Evolutionary conservation across 257 asterid genomes (phyloP).

Genomic region (Solanum sejunctum): DNA sequence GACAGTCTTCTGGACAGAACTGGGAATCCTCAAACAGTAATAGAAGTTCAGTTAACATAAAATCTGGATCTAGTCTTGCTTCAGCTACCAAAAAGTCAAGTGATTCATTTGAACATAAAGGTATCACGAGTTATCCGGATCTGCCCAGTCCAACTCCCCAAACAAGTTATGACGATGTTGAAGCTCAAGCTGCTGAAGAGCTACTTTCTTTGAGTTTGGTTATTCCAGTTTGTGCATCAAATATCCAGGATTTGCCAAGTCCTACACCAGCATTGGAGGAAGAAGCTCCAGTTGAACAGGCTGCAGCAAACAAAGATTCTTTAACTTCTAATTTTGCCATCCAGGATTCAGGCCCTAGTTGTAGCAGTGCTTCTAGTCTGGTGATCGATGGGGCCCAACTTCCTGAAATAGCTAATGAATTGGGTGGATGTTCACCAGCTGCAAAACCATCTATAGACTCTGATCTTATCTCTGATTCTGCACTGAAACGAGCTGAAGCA

Average conservation of each 20-base stretch:
- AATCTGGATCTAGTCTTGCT: neutral
- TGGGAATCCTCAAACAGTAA: neutral
- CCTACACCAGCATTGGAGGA: neutral
- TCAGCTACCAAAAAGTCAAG: neutral
- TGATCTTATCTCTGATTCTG: constrained; percentile 18
- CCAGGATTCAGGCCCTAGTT: neutral
- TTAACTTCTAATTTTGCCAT: neutral
- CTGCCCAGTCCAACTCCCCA: neutral
- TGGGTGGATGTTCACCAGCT: constrained; percentile 18
- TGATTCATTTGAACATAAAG: neutral
- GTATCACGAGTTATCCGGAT: neutral
- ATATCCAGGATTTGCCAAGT: neutral
- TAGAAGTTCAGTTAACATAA: neutral
- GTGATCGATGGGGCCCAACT: neutral
- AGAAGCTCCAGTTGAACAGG: neutral
- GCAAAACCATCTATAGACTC: neutral
- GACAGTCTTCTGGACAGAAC: constrained; percentile 31
- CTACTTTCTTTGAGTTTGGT: constrained; percentile 1
- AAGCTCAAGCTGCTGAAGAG: constrained; percentile 7
- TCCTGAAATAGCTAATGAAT: constrained; percentile 19
- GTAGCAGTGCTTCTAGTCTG: constrained; percentile 17
- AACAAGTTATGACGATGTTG: neutral
- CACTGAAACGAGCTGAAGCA: constrained; percentile 25
- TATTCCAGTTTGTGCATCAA: neutral
- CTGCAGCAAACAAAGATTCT: neutral